phyloP scores from a whole-genome alignment of 2,329 filamentous ascomycete species.

The Fusarium nanum region DNA sequence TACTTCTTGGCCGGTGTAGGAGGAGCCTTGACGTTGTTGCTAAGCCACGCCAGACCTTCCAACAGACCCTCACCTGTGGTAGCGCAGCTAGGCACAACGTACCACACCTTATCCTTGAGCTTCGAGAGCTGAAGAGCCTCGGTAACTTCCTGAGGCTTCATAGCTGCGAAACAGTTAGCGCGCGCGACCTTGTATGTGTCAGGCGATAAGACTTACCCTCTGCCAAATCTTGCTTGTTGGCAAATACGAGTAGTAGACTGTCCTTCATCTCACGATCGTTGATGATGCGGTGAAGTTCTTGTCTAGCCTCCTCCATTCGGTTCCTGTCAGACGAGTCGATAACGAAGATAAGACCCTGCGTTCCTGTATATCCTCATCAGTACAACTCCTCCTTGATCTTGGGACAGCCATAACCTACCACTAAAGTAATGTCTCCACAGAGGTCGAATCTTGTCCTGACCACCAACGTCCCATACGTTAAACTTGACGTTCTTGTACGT shows the following conservation, averaged over 20 bases:
- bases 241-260: constrained; percentile 92
- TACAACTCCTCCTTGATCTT: not conserved
- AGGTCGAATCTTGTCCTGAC: constrained; percentile 98
- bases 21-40: constrained; percentile 82
- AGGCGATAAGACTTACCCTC: too few relatives aligned
- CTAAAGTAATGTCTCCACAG: constrained; percentile 98
- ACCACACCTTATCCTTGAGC: constrained; percentile 87
- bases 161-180: constrained; percentile 61
- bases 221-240: constrained; percentile 97
- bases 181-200: not conserved
- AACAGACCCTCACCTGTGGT: constrained; percentile 84
- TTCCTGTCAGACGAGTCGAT: constrained; percentile 94
- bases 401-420: constrained; percentile 60
- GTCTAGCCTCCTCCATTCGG: constrained; percentile 91
- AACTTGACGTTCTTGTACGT: constrained; percentile 99
- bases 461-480: constrained; percentile 98
- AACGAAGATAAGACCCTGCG: constrained; percentile 98
- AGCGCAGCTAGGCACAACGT: constrained; percentile 84
- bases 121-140: constrained; percentile 80
- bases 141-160: constrained; percentile 84
- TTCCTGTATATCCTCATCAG: constrained; percentile 67
- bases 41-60: constrained; percentile 85
- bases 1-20: constrained; percentile 67
- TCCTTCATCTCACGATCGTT: constrained; percentile 99
- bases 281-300: constrained; percentile 96